A percentile compares a stretch with the other conserved stretches of the same genome.
Evolutionary conservation across 78 protist genomes (phyloP).

Genomic region (slime mould (Dictyostelium discoideum)): DNA sequence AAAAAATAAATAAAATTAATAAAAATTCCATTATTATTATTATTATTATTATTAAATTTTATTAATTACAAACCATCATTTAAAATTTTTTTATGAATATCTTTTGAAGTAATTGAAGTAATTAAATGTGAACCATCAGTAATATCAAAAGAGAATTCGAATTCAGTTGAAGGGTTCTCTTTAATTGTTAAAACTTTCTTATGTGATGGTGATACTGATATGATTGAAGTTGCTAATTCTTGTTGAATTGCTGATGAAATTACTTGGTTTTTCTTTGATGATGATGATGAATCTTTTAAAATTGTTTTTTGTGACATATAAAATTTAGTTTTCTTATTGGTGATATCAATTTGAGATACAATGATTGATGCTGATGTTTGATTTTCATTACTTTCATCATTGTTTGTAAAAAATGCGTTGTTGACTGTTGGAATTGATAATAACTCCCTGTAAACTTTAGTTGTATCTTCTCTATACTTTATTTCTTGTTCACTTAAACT

Average conservation of each 20-base stretch:
- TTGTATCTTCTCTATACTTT: not conserved
- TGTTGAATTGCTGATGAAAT: constrained; percentile 7
- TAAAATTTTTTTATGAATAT: constrained; percentile 56
- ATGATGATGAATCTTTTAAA: not conserved
- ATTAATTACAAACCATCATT: constrained; percentile 55
- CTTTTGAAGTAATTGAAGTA: constrained; percentile 22
- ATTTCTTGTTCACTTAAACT: not conserved
- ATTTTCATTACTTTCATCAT: not conserved
- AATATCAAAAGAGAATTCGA: constrained; percentile 34
- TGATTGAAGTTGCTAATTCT: constrained; percentile 21
- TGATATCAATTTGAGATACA: constrained; percentile 25
- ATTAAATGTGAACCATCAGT: constrained; percentile 6
- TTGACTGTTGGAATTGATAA: constrained; percentile 31
- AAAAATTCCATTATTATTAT: too few relatives aligned
- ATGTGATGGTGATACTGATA: constrained; percentile 51
- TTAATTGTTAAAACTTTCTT: constrained; percentile 28
- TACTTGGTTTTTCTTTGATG: not conserved
- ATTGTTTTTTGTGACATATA: constrained; percentile 1
- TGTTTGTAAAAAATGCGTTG: not conserved
- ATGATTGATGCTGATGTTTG: not conserved
- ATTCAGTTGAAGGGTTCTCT: constrained; percentile 36
- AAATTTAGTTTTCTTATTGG: constrained; percentile 14
- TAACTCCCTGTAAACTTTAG: constrained; percentile 1
- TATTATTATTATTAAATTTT: not conserved
- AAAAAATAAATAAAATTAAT: not conserved